These are phyloP conservation scores for Geranium incanum DNA, from an alignment of 441 rosid species.

Conservation along the genomic window DNA sequence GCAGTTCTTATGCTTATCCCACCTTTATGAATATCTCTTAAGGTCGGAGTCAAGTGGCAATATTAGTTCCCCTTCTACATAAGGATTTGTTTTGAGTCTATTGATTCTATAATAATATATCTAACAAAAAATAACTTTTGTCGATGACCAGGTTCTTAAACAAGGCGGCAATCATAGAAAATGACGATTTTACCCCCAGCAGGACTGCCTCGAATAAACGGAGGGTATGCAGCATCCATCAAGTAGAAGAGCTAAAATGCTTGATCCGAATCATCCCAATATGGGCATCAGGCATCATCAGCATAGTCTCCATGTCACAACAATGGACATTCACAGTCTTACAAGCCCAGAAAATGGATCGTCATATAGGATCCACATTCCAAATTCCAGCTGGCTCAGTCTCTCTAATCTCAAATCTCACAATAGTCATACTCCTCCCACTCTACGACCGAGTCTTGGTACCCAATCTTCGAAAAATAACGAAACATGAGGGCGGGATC, in stretches of 20 bases:
- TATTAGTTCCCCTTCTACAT: too few relatives aligned
- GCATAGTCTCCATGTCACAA: conserved; percentile 37
- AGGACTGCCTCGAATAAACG: conserved; percentile 35
- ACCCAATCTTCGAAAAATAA: conserved; percentile 43
- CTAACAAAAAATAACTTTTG: neutral
- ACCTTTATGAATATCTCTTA: too few relatives aligned
- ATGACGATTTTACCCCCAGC: conserved; percentile 34
- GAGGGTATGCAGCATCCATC: conserved; percentile 50
- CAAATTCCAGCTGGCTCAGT: conserved; percentile 57
- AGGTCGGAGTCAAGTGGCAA: too few relatives aligned
- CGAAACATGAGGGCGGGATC: conserved; percentile 56
- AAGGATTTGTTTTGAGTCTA: too few relatives aligned
- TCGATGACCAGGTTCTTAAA: conserved; percentile 34
- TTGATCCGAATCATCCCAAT: conserved; percentile 44
- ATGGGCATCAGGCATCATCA: conserved; percentile 48
- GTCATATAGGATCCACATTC: conserved; percentile 51
- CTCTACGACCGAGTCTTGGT: conserved; percentile 57
- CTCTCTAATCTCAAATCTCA: conserved; percentile 36
- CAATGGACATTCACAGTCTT: conserved; percentile 46
- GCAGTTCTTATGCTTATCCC: too few relatives aligned
- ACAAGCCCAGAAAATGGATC: conserved; percentile 53
- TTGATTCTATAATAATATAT: too few relatives aligned
- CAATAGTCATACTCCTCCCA: conserved; percentile 65
- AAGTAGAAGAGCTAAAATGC: conserved; percentile 64
- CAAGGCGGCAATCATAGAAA: conserved; percentile 44